Percentiles rank a stretch among this genome's conserved stretches.
Evolutionary conservation across 1,139 yeast species (phyloP).

Genomic region (Pichia cactophila): DNA sequence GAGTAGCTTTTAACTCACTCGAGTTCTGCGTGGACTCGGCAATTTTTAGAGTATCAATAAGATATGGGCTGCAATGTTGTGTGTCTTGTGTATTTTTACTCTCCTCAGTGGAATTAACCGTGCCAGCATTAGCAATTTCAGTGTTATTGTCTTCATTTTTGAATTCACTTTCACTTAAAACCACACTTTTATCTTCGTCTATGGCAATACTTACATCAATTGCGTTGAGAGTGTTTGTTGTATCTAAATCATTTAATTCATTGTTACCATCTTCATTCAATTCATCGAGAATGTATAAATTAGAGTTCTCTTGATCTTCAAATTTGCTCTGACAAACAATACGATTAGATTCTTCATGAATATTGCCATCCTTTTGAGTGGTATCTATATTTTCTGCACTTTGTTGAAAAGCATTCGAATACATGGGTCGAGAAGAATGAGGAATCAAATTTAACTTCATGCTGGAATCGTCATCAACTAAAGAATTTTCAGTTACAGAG

Average conservation of each 20-base stretch:
- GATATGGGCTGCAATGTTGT: background rate
- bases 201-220: background rate
- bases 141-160: background rate
- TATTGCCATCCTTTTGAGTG: conserved; percentile 19
- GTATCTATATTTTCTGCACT: background rate
- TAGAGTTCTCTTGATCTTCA: background rate
- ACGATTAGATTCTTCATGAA: conserved; percentile 18
- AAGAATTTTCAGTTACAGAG: conserved; percentile 8
- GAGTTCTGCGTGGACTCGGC: background rate
- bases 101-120: background rate
- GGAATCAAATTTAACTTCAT: conserved; percentile 18
- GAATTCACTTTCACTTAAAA: background rate
- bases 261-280: background rate
- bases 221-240: background rate
- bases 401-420: conserved; percentile 1
- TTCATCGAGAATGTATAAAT: background rate
- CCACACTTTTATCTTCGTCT: background rate
- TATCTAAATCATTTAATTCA: background rate
- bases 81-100: background rate
- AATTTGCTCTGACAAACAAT: conserved; percentile 6
- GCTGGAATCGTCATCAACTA: conserved; percentile 20
- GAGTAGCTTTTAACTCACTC: background rate
- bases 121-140: background rate
- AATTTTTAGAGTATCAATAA: background rate
- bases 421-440: background rate